Evolutionary conservation across 371 early-diverging fungal species (phyloP).

Genomic region (Apophysomyces variabilis): DNA sequence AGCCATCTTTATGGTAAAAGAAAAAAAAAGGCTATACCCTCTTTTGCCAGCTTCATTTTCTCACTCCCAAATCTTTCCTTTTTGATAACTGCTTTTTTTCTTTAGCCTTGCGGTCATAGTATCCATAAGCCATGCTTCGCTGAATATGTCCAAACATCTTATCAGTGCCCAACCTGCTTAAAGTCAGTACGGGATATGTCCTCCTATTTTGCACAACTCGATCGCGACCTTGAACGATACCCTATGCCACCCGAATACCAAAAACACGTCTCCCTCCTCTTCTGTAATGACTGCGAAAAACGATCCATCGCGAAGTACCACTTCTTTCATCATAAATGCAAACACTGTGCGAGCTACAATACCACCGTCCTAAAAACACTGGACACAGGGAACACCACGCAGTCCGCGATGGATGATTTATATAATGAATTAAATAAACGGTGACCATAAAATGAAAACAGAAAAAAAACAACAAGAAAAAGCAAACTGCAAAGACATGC

Average conservation of each 20-base stretch:
- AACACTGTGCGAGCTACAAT: conserved; percentile 89
- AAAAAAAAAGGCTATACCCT: background rate
- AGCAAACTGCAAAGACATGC: no score
- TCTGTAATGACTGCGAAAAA: conserved; percentile 96
- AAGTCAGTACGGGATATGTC: conserved; percentile 91
- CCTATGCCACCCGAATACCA: conserved; percentile 92
- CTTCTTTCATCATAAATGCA: conserved; percentile 95
- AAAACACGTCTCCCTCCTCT: conserved; percentile 66
- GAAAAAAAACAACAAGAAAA: no score
- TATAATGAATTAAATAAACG: background rate
- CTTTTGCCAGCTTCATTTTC: background rate
- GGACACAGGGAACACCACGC: background rate
- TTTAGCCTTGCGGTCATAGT: conserved; percentile 91
- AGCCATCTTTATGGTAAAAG: conserved; percentile 82
- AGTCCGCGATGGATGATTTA: background rate
- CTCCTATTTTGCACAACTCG: conserved; percentile 81
- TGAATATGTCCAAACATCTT: conserved; percentile 83
- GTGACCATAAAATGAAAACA: no score
- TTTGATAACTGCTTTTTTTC: background rate
- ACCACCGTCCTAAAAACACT: conserved; percentile 81
- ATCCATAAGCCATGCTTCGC: conserved; percentile 90
- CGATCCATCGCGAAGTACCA: conserved; percentile 83
- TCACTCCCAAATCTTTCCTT: background rate
- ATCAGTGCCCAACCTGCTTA: conserved; percentile 96
- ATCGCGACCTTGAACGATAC: conserved; percentile 76